Conservation (phyloP, 23 red algal species). For the Chondrus crispus region DNA sequence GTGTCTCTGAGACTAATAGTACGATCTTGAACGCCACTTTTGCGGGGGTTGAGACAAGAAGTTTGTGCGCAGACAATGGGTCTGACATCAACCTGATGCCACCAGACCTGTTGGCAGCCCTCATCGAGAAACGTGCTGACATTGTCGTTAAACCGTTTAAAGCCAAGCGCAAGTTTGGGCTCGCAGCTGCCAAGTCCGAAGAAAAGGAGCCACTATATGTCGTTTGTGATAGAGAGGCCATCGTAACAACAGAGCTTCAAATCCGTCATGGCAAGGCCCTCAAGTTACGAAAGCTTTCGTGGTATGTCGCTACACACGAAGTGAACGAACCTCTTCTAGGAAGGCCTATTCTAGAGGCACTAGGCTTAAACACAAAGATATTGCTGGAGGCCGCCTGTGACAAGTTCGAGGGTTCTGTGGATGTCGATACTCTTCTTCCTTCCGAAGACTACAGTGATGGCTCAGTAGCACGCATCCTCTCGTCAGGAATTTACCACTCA, state of each 20-base stretch:
- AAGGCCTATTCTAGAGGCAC: conserved; percentile 8
- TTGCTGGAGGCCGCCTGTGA: background rate
- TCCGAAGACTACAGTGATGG: background rate
- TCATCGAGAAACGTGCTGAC: background rate
- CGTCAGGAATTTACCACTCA: background rate
- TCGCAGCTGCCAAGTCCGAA: background rate
- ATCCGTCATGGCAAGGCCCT: conserved; percentile 5
- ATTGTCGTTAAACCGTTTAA: background rate
- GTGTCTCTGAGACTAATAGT: no score
- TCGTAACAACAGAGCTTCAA: background rate
- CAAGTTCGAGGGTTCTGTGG: background rate
- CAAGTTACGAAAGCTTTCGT: background rate
- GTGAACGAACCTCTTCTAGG: conserved; percentile 11
- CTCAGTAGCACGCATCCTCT: background rate
- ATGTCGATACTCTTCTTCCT: background rate
- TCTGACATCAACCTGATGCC: background rate
- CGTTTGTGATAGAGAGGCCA: background rate
- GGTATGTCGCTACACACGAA: background rate
- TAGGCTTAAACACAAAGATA: background rate
- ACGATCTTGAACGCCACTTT: background rate
- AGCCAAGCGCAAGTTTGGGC: background rate
- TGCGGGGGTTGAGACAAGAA: background rate
- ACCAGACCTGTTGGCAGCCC: background rate
- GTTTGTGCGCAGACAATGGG: background rate
- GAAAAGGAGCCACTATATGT: background rate